Base-by-base conservation (phyloP, 2,329 filamentous ascomycete genomes). In the Ceratocystiopsis sp. region DNA sequence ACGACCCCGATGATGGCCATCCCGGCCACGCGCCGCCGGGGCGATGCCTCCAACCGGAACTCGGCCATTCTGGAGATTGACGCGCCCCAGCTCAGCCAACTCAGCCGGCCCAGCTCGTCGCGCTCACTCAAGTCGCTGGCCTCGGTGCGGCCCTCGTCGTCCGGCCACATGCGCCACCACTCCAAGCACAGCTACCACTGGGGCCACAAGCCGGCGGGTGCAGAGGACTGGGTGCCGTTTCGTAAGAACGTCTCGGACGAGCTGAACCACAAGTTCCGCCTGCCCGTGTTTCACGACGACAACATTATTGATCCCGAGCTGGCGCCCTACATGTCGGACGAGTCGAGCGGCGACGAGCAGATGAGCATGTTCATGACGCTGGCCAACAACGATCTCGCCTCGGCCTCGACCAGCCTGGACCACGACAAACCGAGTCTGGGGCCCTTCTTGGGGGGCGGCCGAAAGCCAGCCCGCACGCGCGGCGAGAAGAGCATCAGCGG, bases 241-340 rank as follows among this genome's bases (percentile, higher is more conserved):
- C 84, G 86, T 43, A 81, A 80, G 46, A 69, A 77, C 12, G 65
- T 69, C 16, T 76, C 66, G 11, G 75, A 93, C 42, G 80, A 86
- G 46, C 63, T 69, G 40, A 64, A 69, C 4, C 75, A 71, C 49
- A 80, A 78, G 49, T 65, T 75, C 9, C 75, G 77, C 37, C 70
- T 94, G 34, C 80, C 87, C 15, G 86, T 86, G n/a, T 96, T 98
- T 53, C 91, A 98, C 57, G 86, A 91, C 55, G 91, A 98, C 64
- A 96, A 91, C 55, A 94, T 98, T 52, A 96, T 98, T 52, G 91
- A 98, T 56, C 91, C 91, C 1, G 91, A 98, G 54, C 66, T 98
- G 43, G 89, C 87, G 6, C 83, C 85, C 33, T 98, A 93, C 61
- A 82, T 98, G 69, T 98, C 91, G 8, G 91, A 98, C 57, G 86